Percentiles rank a stretch among this genome's conserved stretches.
These are phyloP conservation scores for Claviceps africana DNA, from an alignment of 2,329 filamentous ascomycete species.

Conservation along the genomic window DNA sequence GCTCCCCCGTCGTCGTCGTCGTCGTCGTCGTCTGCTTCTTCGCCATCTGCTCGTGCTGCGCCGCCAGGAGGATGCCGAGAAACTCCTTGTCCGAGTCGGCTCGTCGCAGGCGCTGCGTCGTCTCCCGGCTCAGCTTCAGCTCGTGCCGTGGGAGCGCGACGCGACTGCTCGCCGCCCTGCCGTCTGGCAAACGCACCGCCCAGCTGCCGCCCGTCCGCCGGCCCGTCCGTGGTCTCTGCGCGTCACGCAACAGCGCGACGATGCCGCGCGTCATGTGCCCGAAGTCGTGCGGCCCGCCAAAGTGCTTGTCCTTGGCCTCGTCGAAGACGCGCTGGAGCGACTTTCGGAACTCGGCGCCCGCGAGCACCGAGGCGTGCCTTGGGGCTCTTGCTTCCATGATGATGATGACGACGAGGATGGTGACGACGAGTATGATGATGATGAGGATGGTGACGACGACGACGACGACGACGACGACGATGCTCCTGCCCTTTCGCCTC, in stretches of 20 bases:
- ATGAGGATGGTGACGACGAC: neutral
- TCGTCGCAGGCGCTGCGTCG: slow-evolving; percentile 3
- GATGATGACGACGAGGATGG: too few relatives aligned
- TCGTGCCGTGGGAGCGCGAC: slow-evolving; percentile 6
- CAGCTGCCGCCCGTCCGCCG: slow-evolving; percentile 8
- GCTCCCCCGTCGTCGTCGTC: too few relatives aligned
- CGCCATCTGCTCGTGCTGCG: neutral
- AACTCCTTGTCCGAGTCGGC: neutral
- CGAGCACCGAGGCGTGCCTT: slow-evolving; percentile 6
- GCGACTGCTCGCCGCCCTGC: slow-evolving; percentile 4
- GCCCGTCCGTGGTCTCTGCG: slow-evolving; percentile 5
- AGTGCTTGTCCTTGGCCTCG: slow-evolving; percentile 8
- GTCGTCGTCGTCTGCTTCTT: neutral
- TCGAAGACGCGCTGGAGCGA: slow-evolving; percentile 9
- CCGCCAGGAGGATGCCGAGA: neutral
- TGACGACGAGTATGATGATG: too few relatives aligned
- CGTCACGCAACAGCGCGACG: slow-evolving; percentile 7
- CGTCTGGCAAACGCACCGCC: slow-evolving; percentile 10
- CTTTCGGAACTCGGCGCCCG: slow-evolving; percentile 7
- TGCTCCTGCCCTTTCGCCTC: too few relatives aligned
- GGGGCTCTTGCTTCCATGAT: neutral
- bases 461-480: neutral
- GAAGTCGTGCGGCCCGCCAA: slow-evolving; percentile 8
- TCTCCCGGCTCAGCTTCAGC: slow-evolving; percentile 5
- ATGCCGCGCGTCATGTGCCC: slow-evolving; percentile 5